These are phyloP conservation scores for Cladosporium sp. DNA, from an alignment of 2,329 filamentous ascomycete species.

Conservation along the genomic window DNA sequence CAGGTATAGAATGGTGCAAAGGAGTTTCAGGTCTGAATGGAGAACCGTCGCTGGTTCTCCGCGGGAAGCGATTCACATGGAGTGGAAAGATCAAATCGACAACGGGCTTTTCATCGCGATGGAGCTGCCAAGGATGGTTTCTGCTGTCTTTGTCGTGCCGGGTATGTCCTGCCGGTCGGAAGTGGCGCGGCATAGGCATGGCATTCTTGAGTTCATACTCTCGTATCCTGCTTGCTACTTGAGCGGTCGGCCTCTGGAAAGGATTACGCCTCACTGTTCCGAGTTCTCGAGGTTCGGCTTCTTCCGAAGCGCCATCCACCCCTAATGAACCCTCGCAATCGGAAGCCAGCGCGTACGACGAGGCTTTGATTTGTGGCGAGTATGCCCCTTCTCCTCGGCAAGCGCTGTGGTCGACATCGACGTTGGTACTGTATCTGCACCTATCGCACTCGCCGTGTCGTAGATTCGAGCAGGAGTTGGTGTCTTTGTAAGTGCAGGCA, in stretches of 20 bases:
- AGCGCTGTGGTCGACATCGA: too few species aligned
- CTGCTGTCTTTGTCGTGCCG: not conserved
- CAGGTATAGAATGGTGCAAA: slow-evolving; percentile 19
- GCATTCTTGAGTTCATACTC: slow-evolving; percentile 2
- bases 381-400: not conserved
- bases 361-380: not conserved
- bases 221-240: slow-evolving; percentile 5
- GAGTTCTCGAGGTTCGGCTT: not conserved
- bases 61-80: slow-evolving; percentile 23
- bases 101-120: not conserved
- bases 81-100: slow-evolving; percentile 25
- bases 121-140: not conserved
- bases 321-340: not conserved
- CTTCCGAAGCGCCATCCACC: slow-evolving; percentile 7
- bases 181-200: slow-evolving; percentile 3
- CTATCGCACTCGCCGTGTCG: too few species aligned
- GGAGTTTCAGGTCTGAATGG: slow-evolving; percentile 24
- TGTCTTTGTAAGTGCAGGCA: not conserved
- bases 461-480: not conserved
- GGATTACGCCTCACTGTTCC: not conserved
- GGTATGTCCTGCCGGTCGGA: not conserved
- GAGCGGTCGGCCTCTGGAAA: not conserved
- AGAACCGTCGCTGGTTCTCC: slow-evolving; percentile 20
- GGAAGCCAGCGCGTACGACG: not conserved
- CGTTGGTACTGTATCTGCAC: too few species aligned